Conservation (phyloP, 306 rosid genomes). For the Parietaria judaica region DNA sequence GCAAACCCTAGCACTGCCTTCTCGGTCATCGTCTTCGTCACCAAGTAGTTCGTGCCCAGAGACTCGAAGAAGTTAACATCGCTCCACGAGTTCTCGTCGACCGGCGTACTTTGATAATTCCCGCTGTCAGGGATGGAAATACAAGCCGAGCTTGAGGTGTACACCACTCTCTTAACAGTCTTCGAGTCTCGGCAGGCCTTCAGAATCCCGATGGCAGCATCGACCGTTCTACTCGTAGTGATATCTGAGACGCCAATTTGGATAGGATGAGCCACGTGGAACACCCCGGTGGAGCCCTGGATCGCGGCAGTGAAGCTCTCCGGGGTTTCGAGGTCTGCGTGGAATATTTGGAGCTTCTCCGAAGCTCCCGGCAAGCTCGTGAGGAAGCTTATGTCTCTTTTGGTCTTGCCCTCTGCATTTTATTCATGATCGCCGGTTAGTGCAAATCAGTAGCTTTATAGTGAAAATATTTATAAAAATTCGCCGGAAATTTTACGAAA, state of each 20-base stretch:
- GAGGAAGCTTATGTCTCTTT: slow-evolving; percentile 33
- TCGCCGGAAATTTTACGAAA: no score
- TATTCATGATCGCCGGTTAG: background rate
- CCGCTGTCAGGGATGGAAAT: background rate
- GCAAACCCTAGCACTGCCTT: slow-evolving; percentile 38
- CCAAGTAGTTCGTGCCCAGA: background rate
- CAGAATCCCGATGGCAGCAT: slow-evolving; percentile 40
- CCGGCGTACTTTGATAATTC: background rate
- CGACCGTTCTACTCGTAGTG: slow-evolving; percentile 29
- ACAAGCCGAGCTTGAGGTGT: slow-evolving; percentile 36
- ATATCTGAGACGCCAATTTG: slow-evolving; percentile 22
- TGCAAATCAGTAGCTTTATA: no score
- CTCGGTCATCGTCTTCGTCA: slow-evolving; percentile 46
- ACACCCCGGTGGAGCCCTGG: slow-evolving; percentile 3
- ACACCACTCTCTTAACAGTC: slow-evolving; percentile 39
- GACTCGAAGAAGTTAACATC: slow-evolving; percentile 19
- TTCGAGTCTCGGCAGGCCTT: slow-evolving; percentile 27
- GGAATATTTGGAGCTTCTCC: slow-evolving; percentile 24
- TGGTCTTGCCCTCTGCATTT: background rate
- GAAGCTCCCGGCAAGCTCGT: slow-evolving; percentile 30
- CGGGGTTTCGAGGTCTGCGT: background rate
- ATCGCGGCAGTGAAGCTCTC: background rate
- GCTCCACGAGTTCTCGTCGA: slow-evolving; percentile 38
- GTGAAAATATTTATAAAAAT: no score
- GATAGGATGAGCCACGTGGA: slow-evolving; percentile 4